Evolutionary conservation across 495 filamentous ascomycete species (phyloP).

Genomic region (Xylaria grammica): DNA sequence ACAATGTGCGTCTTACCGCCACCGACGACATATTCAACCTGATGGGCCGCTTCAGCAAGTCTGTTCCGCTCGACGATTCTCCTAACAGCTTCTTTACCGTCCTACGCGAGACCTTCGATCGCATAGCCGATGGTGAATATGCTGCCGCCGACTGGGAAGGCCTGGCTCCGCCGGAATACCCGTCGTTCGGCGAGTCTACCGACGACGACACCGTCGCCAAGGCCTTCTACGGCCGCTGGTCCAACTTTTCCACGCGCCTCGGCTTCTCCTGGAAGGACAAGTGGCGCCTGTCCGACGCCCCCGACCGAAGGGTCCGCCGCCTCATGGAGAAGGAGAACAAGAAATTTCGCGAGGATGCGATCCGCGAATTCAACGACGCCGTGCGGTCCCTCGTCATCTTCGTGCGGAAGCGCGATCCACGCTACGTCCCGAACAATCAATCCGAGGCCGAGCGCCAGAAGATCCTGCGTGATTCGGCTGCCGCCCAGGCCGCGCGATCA

Average conservation of each 20-base stretch:
- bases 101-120: slow-evolving; percentile 73
- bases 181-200: slow-evolving; percentile 73
- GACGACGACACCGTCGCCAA: slow-evolving; percentile 73
- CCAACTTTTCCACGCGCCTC: slow-evolving; percentile 81
- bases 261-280: slow-evolving; percentile 87
- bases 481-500: slow-evolving; percentile 82
- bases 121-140: slow-evolving; percentile 81
- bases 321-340: slow-evolving; percentile 97
- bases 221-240: slow-evolving; percentile 84
- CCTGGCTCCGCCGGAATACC: slow-evolving; percentile 63
- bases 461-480: slow-evolving; percentile 74
- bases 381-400: slow-evolving; percentile 87
- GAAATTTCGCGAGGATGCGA: slow-evolving; percentile 77
- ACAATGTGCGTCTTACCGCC: slow-evolving; percentile 73
- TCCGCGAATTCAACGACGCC: slow-evolving; percentile 89
- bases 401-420: slow-evolving; percentile 89
- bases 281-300: slow-evolving; percentile 81
- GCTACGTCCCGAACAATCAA: slow-evolving; percentile 70
- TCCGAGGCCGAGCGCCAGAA: slow-evolving; percentile 82
- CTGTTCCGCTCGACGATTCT: slow-evolving; percentile 77
- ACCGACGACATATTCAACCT: slow-evolving; percentile 74
- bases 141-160: slow-evolving; percentile 72
- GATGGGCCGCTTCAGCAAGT: slow-evolving; percentile 75
- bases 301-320: slow-evolving; percentile 80
- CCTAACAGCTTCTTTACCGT: slow-evolving; percentile 82